Conservation (phyloP, 179 eudicot genomes). For the Patellifolia procumbens region DNA sequence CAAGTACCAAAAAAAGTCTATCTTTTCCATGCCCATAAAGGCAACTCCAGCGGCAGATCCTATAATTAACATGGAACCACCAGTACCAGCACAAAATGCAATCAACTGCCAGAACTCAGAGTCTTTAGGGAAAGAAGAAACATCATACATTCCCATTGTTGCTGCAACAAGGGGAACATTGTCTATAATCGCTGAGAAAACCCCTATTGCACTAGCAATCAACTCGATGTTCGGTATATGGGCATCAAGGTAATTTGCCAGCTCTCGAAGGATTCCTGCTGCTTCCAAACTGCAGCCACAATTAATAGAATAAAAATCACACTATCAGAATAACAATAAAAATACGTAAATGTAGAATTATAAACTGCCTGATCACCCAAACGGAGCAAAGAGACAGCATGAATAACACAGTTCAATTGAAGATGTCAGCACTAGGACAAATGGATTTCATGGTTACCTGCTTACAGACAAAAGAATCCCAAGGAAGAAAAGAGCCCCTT, state of each 20-base stretch:
- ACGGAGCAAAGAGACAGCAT: not conserved
- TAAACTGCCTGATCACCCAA: not conserved
- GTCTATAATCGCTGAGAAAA: constrained; percentile 85
- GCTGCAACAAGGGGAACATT: constrained; percentile 97
- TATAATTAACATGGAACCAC: constrained; percentile 91
- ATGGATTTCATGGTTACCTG: constrained; percentile 50
- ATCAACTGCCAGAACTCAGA: constrained; percentile 90
- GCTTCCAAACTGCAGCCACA: constrained; percentile 68
- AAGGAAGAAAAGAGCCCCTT: constrained; percentile 95
- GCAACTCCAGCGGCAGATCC: constrained; percentile 99
- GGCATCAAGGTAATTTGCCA: constrained; percentile 92
- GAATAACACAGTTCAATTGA: not conserved
- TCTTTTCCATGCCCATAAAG: constrained; percentile 92
- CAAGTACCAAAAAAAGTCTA: constrained; percentile 93
- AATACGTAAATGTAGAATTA: not conserved
- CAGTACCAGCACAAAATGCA: constrained; percentile 95
- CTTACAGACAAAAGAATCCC: constrained; percentile 93
- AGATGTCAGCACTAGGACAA: not conserved
- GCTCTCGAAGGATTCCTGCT: constrained; percentile 81
- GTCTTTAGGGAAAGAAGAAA: constrained; percentile 74
- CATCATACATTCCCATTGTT: constrained; percentile 96
- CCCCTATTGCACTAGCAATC: constrained; percentile 84
- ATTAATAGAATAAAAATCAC: not conserved
- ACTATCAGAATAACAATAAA: not conserved
- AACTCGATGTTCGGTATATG: constrained; percentile 67